Evolutionary conservation across 2,329 filamentous ascomycete species (phyloP).

Genomic region (Ceratocystis albifundus): DNA sequence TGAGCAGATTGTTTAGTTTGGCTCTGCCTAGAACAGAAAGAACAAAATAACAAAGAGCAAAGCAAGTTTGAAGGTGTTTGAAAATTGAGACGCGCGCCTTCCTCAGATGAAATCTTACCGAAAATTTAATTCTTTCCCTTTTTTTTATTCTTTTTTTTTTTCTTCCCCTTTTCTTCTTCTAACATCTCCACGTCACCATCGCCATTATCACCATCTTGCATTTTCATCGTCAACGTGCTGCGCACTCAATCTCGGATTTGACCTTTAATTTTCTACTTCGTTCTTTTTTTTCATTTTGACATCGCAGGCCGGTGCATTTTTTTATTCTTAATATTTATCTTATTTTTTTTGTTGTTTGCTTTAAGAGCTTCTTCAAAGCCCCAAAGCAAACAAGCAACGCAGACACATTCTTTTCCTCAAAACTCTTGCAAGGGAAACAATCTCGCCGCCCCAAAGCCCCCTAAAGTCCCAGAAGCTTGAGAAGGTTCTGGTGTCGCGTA

Average conservation of each 20-base stretch:
- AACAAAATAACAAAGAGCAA: not conserved
- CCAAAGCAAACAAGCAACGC: constrained; percentile 6
- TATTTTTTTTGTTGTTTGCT: not conserved
- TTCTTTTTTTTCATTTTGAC: constrained; percentile 4
- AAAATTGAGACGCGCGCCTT: constrained; percentile 9
- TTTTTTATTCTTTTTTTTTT: not conserved
- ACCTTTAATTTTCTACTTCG: not conserved
- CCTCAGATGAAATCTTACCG: not conserved
- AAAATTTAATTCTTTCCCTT: not conserved
- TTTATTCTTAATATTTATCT: not conserved
- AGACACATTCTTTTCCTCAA: not conserved
- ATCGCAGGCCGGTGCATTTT: constrained; percentile 15
- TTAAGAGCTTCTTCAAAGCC: not conserved
- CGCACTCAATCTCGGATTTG: not conserved
- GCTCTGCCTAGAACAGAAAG: not conserved
- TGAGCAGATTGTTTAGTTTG: not conserved
- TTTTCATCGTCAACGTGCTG: not conserved
- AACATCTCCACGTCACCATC: not conserved
- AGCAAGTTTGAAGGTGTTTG: not conserved
- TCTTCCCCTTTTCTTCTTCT: not conserved
- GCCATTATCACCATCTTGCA: not conserved
- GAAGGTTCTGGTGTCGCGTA: not conserved
- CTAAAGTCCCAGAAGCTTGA: not conserved
- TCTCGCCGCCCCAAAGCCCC: not conserved
- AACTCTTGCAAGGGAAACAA: not conserved